Conservation (phyloP, 2,329 filamentous ascomycete species). For the Ophiostoma himal-ulmi region DNA sequence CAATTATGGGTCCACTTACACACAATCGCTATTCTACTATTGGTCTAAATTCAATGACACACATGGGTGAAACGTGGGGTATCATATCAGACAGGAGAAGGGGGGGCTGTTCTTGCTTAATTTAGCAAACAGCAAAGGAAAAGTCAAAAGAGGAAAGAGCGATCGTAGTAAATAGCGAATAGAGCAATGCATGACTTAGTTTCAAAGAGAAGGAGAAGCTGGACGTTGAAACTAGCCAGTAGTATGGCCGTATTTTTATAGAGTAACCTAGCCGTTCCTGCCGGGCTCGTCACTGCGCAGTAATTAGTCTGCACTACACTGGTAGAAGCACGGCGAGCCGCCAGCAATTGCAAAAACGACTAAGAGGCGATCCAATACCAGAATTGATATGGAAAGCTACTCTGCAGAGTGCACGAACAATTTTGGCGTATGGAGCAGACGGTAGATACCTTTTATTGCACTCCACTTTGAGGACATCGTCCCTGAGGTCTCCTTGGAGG, state of each 20-base stretch:
- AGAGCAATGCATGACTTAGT: background rate
- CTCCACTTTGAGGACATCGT: background rate
- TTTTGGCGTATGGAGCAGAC: background rate
- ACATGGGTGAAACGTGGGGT: conserved; percentile 18
- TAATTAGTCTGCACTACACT: background rate
- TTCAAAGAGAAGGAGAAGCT: background rate
- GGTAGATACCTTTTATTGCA: background rate
- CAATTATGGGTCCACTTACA: background rate
- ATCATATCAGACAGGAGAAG: conserved; percentile 16
- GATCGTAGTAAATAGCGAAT: background rate
- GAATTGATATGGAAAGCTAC: background rate
- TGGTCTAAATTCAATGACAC: background rate
- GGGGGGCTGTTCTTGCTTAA: conserved; percentile 1
- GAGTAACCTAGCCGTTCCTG: background rate
- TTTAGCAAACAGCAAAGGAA: background rate
- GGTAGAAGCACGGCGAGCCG: background rate
- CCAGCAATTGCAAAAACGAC: background rate
- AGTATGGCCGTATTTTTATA: background rate
- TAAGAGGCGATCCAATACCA: background rate
- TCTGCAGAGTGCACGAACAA: background rate
- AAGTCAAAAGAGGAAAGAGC: background rate
- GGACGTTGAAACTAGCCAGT: background rate
- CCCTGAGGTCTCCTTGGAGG: background rate
- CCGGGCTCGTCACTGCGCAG: no score
- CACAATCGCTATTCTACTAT: background rate